Evolutionary conservation across 352 stramenopile species (phyloP).

Genomic region (Salisapilia sapeloensis): DNA sequence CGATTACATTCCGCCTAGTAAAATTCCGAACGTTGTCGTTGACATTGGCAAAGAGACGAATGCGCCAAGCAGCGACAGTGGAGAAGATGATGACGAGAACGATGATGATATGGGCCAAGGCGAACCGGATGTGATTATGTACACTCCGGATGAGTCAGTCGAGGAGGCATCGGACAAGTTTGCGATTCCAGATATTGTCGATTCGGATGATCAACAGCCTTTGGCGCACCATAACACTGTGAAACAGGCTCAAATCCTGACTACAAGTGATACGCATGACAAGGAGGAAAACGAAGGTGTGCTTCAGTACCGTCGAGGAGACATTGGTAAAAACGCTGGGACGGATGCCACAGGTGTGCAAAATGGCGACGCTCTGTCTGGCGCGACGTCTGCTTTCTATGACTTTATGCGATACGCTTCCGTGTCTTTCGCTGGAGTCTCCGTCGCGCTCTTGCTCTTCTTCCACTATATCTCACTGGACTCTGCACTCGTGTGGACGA

Average conservation of each 20-base stretch:
- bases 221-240: neutral
- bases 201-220: neutral
- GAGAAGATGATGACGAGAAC: neutral
- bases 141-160: neutral
- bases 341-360: constrained; percentile 20
- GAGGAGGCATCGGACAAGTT: neutral
- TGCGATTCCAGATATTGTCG: neutral
- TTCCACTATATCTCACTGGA: constrained; percentile 52
- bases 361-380: no score
- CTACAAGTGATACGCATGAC: neutral
- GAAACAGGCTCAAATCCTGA: neutral
- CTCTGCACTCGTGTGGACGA: constrained; percentile 17
- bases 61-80: neutral
- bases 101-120: no score
- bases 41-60: neutral
- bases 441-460: constrained; percentile 28
- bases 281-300: neutral
- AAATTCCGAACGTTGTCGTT: neutral
- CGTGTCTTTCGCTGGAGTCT: constrained; percentile 41
- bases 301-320: no score
- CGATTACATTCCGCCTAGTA: neutral
- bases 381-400: constrained; percentile 23
- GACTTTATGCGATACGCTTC: constrained; percentile 39
- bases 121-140: neutral
- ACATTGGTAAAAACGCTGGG: neutral